A percentile compares a stretch with the other conserved stretches of the same genome.
Conservation (phyloP, 352 stramenopile species). For the Pythium utonaiense region DNA sequence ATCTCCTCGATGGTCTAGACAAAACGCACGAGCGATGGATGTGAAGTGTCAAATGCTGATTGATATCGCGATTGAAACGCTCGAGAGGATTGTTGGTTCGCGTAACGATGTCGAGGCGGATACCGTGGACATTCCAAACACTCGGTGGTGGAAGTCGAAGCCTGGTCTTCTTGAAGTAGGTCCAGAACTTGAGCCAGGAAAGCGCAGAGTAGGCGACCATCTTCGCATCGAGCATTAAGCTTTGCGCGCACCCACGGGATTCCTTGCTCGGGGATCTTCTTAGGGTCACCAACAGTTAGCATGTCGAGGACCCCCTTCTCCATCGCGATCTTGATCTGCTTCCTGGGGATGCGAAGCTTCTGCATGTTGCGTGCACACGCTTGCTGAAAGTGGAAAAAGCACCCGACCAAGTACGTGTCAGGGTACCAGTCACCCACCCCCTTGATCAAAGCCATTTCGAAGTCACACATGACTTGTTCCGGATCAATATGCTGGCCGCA, state of each 20-base stretch:
- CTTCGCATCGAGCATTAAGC: too few species aligned
- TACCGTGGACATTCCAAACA: too few species aligned
- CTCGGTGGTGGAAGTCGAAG: too few species aligned
- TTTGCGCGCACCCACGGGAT: constrained; percentile 1
- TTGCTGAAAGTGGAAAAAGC: constrained; percentile 27
- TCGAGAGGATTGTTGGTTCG: too few species aligned
- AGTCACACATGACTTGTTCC: constrained; percentile 16
- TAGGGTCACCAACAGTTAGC: constrained; percentile 5
- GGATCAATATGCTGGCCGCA: constrained; percentile 4
- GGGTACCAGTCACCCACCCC: constrained; percentile 12
- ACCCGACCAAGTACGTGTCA: constrained; percentile 4
- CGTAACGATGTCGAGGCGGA: too few species aligned
- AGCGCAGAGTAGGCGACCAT: too few species aligned
- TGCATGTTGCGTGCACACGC: constrained; percentile 10
- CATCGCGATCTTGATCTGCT: constrained; percentile 10
- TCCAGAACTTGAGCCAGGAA: too few species aligned
- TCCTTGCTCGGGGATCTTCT: background rate
- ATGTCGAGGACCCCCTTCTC: constrained; percentile 10
- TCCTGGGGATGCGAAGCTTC: constrained; percentile 6
- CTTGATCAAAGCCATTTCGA: constrained; percentile 15
- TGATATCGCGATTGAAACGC: too few species aligned
- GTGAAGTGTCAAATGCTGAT: too few species aligned
- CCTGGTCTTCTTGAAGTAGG: too few species aligned
- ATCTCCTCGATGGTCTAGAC: too few species aligned
- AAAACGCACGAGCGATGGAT: too few species aligned